These are phyloP conservation scores for Pyronema omphalodes DNA, from an alignment of 495 filamentous ascomycete species.

Conservation along the genomic window DNA sequence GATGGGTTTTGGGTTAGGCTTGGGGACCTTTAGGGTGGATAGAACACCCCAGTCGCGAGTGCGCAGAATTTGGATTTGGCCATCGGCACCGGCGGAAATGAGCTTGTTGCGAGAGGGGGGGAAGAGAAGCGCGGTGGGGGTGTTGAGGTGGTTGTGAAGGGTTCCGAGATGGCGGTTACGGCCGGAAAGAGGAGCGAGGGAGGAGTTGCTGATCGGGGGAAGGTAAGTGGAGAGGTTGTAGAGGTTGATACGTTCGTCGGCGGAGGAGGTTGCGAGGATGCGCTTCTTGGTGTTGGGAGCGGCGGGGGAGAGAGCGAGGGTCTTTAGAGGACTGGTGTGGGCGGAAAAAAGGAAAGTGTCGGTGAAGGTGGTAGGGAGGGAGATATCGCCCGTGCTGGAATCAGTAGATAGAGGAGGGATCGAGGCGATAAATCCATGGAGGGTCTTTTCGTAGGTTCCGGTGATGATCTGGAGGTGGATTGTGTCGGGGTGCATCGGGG, in stretches of 20 bases:
- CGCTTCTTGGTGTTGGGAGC: conserved; percentile 40
- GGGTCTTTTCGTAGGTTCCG: conserved; percentile 82
- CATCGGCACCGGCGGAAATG: conserved; percentile 67
- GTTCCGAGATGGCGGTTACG: conserved; percentile 76
- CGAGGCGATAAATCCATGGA: conserved; percentile 76
- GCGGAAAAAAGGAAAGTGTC: conserved; percentile 95
- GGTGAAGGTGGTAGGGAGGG: conserved; percentile 39
- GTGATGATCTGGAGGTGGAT: conserved; percentile 70
- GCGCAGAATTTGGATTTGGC: conserved; percentile 65
- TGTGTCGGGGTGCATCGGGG: conserved; percentile 7
- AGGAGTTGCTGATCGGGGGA: conserved; percentile 28
- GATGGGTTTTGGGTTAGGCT: conserved; percentile 54
- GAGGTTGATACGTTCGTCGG: conserved; percentile 86
- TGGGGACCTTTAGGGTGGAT: conserved; percentile 76
- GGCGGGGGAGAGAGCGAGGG: conserved; percentile 66
- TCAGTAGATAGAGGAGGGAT: conserved; percentile 27
- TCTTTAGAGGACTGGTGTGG: conserved; percentile 75
- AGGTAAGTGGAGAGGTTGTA: conserved; percentile 69
- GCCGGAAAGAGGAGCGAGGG: conserved; percentile 45
- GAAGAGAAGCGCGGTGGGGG: conserved; percentile 60
- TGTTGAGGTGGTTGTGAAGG: conserved; percentile 66
- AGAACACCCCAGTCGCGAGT: conserved; percentile 79
- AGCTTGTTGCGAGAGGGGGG: conserved; percentile 68
- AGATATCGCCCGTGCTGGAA: conserved; percentile 25
- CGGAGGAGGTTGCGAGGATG: conserved; percentile 71